Base-by-base conservation (phyloP, 2,329 filamentous ascomycete species). In the Paecilomyces fulvus region DNA sequence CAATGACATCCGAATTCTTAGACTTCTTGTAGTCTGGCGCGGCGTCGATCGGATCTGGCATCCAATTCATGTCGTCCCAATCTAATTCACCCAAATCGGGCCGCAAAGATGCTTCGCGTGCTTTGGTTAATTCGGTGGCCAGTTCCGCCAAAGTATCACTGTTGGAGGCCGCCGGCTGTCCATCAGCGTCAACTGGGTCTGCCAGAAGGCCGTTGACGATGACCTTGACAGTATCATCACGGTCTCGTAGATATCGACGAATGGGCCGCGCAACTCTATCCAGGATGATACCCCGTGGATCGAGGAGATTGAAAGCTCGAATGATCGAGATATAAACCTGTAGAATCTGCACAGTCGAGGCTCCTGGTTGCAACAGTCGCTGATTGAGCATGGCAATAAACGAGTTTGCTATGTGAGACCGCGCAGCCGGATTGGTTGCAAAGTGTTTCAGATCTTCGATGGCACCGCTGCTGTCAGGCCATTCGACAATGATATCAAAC, bases 41-140 rank as follows among this genome's bases (percentile, higher is more conserved):
- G 1, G 94, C 94, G 68, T 99, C 94, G 43, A 95, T 86, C 0
- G 94, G 94, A 65, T 96, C 89, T 1, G 94, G 94, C 33, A 90
- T 80, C 94, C 94, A 99, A 8, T 85, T 83, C 86, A 96, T 89
- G 70, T 99, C 92, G 66, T 90, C 83, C 87, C 89, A 97, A 70
- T 95, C 89, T 14, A 94, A 79, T 54, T 90, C 89, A 56, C 87
- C 85, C 23, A 67, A 66, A n/a, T 80, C 76, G 37, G 78, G 72
- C 58, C 63, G 69, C 52, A 64, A 73, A 62, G 60, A 80, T 68
- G 64, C 77, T 62, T 63, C 69, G 53, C 70, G 73, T 43, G 70
- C 69, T 58, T 66, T 72, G 54, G 61, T 67, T 58, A 85, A 75
- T 57, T 84, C 82, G 9, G 75, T 71, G 1, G 82, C 80, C 14